Base-by-base conservation (phyloP, 2,329 filamentous ascomycete genomes). In the Cadophora malorum region DNA sequence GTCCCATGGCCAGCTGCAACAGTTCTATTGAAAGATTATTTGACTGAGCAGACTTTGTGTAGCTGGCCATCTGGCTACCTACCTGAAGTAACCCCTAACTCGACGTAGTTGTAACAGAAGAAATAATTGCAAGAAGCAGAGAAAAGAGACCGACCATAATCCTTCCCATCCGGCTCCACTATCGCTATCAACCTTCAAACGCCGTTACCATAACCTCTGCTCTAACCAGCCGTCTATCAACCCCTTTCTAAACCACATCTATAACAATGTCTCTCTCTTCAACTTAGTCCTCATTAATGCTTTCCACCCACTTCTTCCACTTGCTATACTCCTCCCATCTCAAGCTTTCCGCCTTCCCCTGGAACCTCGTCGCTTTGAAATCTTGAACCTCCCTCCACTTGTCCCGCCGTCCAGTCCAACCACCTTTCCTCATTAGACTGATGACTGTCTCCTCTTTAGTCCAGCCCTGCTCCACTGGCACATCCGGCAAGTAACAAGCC, bases 381-480 rank as follows among this genome's bases (percentile, higher is more conserved):
- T 92, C 88, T 23, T 79, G 81, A 3, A 97, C 88, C 68, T 93
- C 90, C 72, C 86, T 86, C 95, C 94, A 98, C 50, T 87, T 85
- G 64, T 82, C 81, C 75, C 76, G 81, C 55, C 81, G 79, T 0
- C 93, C 94, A 67, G 85, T 86, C 94, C 94, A 99, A 1, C 96
- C 96, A 0, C 94, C 94, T 84, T 99, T 99, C 68, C 93, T 86
- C 90, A 97, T 96, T 77, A 98, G 81, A 79, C 92, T 96, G 64
- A 94, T 85, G 2, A 99, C 80, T 0, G 95, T 92, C 84, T 98
- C 93, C 78, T 98, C 94, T 80, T 96, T 94, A 12, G 87, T 92
- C 96, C 96, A 99, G 19, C 93, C 94, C 79, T 98, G 96, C 83
- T 99, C 96, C 0, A 86, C 83, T 10, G 95, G 91, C 6, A 99